phyloP scores from a whole-genome alignment of 1,139 yeast genomes.

The Saccharomyces hybrid region DNA sequence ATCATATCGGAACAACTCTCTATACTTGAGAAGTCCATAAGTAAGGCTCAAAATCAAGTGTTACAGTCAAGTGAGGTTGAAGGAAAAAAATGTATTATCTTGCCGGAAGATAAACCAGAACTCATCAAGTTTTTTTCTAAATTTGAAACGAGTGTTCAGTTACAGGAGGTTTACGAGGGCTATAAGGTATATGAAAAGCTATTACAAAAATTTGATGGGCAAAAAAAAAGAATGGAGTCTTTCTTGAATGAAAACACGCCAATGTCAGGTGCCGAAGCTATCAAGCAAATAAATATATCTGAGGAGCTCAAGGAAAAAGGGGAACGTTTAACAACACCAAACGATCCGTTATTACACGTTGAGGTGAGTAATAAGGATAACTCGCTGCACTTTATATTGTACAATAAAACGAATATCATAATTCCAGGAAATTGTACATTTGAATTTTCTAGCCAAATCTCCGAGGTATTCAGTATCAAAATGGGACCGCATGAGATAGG shows the following conservation, averaged over 20 bases:
- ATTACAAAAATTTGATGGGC: conserved; percentile 11
- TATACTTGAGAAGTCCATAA: not conserved
- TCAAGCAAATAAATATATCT: not conserved
- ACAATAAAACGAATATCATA: not conserved
- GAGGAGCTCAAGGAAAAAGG: not conserved
- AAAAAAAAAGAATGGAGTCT: conserved; percentile 9
- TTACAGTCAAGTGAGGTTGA: not conserved
- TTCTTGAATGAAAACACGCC: conserved; percentile 2
- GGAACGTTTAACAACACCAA: not conserved
- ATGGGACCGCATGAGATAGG: not conserved
- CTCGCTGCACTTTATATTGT: not conserved
- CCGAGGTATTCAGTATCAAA: not conserved
- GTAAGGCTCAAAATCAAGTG: not conserved
- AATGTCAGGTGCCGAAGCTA: not conserved
- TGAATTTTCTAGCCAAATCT: not conserved
- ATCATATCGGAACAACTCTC: not conserved
- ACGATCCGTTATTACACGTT: not conserved
- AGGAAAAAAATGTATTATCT: not conserved
- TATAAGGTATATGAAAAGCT: conserved; percentile 12
- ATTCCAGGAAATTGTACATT: not conserved
- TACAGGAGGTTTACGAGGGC: conserved; percentile 6
- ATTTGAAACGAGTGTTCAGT: conserved; percentile 8
- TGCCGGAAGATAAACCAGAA: conserved; percentile 2
- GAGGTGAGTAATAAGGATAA: not conserved
- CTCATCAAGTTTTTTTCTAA: conserved; percentile 6